These are phyloP conservation scores for Fomitopsis pinicola DNA, from an alignment of 1,284 basidiomycete genomes.

Conservation along the genomic window DNA sequence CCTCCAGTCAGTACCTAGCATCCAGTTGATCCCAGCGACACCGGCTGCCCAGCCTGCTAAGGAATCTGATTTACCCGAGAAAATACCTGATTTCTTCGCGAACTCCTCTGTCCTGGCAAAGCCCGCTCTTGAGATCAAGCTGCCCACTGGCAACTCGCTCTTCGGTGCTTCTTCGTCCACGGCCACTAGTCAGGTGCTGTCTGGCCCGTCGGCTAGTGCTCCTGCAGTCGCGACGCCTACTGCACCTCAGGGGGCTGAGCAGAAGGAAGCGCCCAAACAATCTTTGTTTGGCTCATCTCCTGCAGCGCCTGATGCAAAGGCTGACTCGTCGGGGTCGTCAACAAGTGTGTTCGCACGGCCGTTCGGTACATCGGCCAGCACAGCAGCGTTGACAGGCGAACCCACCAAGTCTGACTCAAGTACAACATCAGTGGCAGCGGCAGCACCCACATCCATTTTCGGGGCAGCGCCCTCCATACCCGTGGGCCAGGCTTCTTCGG, in stretches of 20 bases:
- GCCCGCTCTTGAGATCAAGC: slow-evolving; percentile 17
- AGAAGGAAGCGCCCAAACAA: not conserved
- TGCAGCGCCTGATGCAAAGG: not conserved
- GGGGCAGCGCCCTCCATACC: not conserved
- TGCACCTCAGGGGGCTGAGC: not conserved
- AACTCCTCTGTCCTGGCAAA: slow-evolving; percentile 31
- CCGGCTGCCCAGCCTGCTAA: slow-evolving; percentile 3
- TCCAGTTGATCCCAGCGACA: slow-evolving; percentile 21
- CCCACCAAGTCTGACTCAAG: not conserved
- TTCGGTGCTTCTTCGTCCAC: slow-evolving; percentile 4
- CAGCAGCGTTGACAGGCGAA: slow-evolving; percentile 9
- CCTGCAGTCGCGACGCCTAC: not conserved
- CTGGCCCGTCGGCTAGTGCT: not conserved
- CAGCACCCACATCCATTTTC: slow-evolving; percentile 3
- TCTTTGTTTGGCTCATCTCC: not conserved
- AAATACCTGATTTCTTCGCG: slow-evolving; percentile 51
- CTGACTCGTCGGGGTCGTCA: not conserved
- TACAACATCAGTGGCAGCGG: not conserved
- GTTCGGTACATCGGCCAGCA: slow-evolving; percentile 7
- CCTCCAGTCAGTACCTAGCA: slow-evolving; percentile 18
- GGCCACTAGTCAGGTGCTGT: not conserved
- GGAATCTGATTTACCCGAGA: slow-evolving; percentile 6
- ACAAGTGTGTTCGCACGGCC: not conserved
- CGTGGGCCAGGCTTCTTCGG: not conserved
- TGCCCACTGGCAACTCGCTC: slow-evolving; percentile 9